Conservation (phyloP, 2,329 filamentous ascomycete genomes). For the Colletotrichum eremochloae region DNA sequence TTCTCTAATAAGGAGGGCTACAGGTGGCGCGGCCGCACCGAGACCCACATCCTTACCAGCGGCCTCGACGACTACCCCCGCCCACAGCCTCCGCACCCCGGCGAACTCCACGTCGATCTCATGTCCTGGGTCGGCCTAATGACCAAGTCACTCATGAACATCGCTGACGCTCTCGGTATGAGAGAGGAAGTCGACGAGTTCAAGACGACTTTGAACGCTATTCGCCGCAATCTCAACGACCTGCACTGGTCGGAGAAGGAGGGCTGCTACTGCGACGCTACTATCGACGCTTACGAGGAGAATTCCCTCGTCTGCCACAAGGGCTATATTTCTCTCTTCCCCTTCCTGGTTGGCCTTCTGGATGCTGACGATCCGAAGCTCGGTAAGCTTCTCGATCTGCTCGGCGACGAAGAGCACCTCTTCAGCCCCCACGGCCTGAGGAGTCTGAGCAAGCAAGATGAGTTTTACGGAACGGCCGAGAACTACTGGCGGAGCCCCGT, state of each 20-base stretch:
- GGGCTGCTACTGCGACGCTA: slow-evolving; percentile 92
- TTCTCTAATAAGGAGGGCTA: slow-evolving; percentile 94
- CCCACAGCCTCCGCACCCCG: slow-evolving; percentile 91
- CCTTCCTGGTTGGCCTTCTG: slow-evolving; percentile 88
- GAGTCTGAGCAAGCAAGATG: slow-evolving; percentile 86
- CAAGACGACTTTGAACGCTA: slow-evolving; percentile 78
- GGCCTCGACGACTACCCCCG: slow-evolving; percentile 97
- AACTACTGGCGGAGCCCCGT: slow-evolving; percentile 98
- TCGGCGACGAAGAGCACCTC: slow-evolving; percentile 86
- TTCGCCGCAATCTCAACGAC: slow-evolving; percentile 88
- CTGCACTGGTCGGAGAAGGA: slow-evolving; percentile 90
- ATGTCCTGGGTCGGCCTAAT: slow-evolving; percentile 99
- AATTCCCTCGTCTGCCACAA: slow-evolving; percentile 92
- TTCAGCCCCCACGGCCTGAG: slow-evolving; percentile 92
- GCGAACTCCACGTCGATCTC: slow-evolving; percentile 94
- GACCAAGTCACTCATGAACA: slow-evolving; percentile 85
- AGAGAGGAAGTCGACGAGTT: slow-evolving; percentile 82
- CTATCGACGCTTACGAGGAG: slow-evolving; percentile 95
- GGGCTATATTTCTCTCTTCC: slow-evolving; percentile 94
- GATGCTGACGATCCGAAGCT: slow-evolving; percentile 80
- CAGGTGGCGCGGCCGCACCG: slow-evolving; percentile 91
- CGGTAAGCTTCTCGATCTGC: slow-evolving; percentile 80
- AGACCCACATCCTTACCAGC: slow-evolving; percentile 89
- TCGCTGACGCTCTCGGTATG: slow-evolving; percentile 81
- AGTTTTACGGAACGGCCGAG: slow-evolving; percentile 89